Evolutionary conservation across 1,139 yeast species (phyloP), one percentile per base, ranked within the genome.

Genomic region (Petasospora rhodanensis): DNA sequence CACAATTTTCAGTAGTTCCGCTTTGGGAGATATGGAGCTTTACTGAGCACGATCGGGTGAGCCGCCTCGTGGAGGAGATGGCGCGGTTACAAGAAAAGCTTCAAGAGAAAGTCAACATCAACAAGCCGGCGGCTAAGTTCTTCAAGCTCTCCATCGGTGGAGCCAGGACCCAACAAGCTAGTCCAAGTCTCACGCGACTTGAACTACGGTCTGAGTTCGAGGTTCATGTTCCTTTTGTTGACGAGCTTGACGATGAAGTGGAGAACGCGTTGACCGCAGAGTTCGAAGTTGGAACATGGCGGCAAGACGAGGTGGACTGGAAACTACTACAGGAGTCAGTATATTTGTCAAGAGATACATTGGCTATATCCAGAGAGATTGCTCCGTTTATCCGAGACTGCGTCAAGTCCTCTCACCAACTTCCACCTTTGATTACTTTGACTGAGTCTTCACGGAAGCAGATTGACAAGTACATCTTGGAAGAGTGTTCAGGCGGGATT

Each of bases 401-500:
- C 21, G 23, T 37, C 10, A 24, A 22, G 22, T 7, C 17, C 18
- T 7, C 6, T 15, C 26, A 14, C 21, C 14, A 17, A 8, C 20
- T 10, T 3, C 19, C 15, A 4, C 4, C n/a, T 24, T 28, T 4
- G 14, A 9, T 5, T 12, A 7, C 4, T 22, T 34, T 18, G 65
- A 49, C 13, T 72, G 68, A 38, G 69, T 68, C 43, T 74, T 74
- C 26, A 87, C n/a, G n/a, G n/a, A n/a, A n/a, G n/a, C n/a, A 83
- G 58, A 59, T 76, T 29, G 74, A 72, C 44, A 74, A 11, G 8
- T 18, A 25, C 15, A n/a, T n/a, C 21, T 4, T 19, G 8, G 20
- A 18, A 13, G 18, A 18, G 27, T 9, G 14, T 18, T 13, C 18
- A 12, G 18, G 22, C 19, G 19, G 9, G 9, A n/a, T n/a, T n/a